These are phyloP conservation scores for Leishmania arabica DNA, from an alignment of 208 protist species.

Conservation along the genomic window DNA sequence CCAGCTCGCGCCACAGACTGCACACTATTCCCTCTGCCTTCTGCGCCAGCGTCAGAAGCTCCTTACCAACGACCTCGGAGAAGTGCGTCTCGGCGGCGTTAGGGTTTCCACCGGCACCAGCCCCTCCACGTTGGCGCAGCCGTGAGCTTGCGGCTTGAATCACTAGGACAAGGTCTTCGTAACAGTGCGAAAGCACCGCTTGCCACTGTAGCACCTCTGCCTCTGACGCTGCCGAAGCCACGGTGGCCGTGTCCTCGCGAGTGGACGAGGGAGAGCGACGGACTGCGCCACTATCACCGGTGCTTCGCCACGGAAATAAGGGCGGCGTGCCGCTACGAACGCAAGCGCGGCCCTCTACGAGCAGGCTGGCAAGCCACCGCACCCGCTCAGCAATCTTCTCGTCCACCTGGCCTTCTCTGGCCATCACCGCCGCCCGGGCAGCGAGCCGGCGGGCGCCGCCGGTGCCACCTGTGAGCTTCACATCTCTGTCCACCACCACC, in stretches of 20 bases:
- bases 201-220: conserved; percentile 19
- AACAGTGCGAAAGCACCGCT: conserved; percentile 9
- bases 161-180: conserved; percentile 23
- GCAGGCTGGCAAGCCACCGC: conserved; percentile 19
- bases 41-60: conserved; percentile 15
- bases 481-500: neutral
- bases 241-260: neutral
- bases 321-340: neutral
- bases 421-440: conserved; percentile 24
- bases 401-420: conserved; percentile 27
- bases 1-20: conserved; percentile 21
- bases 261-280: neutral
- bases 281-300: neutral
- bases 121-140: conserved; percentile 24
- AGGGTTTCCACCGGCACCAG: neutral
- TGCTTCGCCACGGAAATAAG: conserved; percentile 1
- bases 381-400: conserved; percentile 12
- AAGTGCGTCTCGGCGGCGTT: neutral
- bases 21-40: conserved; percentile 26
- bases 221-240: neutral
- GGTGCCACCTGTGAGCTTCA: neutral
- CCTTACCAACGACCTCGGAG: conserved; percentile 17
- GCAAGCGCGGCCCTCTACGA: conserved; percentile 23
- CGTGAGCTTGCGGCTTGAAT: conserved; percentile 30
- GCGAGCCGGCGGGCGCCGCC: conserved; percentile 18